A percentile compares a stretch with the other conserved stretches of the same genome.
Conservation (phyloP, 257 asterid species). For the Hygrophila difformis region DNA sequence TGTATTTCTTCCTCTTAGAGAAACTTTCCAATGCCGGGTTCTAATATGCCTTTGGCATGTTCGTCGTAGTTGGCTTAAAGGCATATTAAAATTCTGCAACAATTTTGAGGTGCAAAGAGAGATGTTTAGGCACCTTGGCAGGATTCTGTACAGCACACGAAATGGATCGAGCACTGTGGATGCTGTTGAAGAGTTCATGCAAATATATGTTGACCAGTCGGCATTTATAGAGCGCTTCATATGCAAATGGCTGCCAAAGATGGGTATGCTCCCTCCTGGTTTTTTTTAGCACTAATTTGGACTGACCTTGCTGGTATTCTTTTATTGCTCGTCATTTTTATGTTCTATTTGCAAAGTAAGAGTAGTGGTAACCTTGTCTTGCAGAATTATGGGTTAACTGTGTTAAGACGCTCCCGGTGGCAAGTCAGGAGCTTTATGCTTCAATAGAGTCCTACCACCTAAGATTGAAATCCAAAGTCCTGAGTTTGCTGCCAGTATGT, state of each 20-base stretch:
- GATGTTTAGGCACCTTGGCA: conserved; percentile 43
- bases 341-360: background rate
- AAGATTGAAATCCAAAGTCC: conserved; percentile 30
- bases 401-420: conserved; percentile 34
- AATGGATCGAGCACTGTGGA: conserved; percentile 22
- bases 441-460: conserved; percentile 36
- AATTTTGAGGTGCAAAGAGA: conserved; percentile 38
- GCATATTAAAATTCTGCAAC: conserved; percentile 29
- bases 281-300: background rate
- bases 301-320: background rate
- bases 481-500: conserved; percentile 14
- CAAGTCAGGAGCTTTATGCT: conserved; percentile 30
- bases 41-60: conserved; percentile 40
- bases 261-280: conserved; percentile 19
- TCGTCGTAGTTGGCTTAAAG: conserved; percentile 41
- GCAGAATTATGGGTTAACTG: conserved; percentile 39
- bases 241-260: conserved; percentile 30
- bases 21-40: conserved; percentile 36
- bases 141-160: conserved; percentile 39
- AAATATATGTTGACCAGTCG: conserved; percentile 37
- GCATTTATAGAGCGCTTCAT: conserved; percentile 33
- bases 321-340: conserved; percentile 1
- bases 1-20: conserved; percentile 21
- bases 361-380: conserved; percentile 10
- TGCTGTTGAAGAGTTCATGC: conserved; percentile 37